Evolutionary conservation across 371 early-diverging fungal genomes (phyloP).

Genomic region (Lichtheimia corymbifera): DNA sequence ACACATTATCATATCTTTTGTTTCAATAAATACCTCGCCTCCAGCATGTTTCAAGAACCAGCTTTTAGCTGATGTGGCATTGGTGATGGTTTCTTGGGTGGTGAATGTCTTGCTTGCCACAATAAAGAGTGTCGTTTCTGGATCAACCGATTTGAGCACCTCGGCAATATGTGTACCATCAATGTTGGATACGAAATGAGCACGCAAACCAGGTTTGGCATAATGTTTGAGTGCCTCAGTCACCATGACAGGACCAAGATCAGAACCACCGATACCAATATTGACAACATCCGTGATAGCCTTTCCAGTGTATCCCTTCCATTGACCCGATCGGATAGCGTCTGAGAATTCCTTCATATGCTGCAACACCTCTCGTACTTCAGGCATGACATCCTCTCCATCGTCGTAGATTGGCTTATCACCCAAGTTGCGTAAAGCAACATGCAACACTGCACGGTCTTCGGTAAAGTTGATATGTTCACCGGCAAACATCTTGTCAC

Average conservation of each 20-base stretch:
- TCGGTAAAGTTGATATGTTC: conserved; percentile 98
- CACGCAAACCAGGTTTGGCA: conserved; percentile 71
- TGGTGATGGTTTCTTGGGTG: conserved; percentile 98
- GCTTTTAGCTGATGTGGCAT: conserved; percentile 90
- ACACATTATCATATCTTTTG: background rate
- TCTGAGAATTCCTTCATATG: conserved; percentile 91
- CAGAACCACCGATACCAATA: conserved; percentile 99
- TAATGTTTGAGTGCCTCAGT: conserved; percentile 96
- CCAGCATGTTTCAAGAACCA: conserved; percentile 90
- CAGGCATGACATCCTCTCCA: conserved; percentile 90
- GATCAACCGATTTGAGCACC: conserved; percentile 81
- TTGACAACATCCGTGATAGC: conserved; percentile 94
- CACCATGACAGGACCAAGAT: conserved; percentile 98
- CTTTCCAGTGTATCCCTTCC: conserved; percentile 96
- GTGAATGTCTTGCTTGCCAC: conserved; percentile 99
- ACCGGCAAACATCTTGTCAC: conserved; percentile 92
- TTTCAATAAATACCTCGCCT: conserved; percentile 61
- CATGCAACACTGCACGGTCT: conserved; percentile 95
- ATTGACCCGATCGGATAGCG: conserved; percentile 82
- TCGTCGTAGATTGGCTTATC: conserved; percentile 82
- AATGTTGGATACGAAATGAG: conserved; percentile 98
- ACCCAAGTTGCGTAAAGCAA: conserved; percentile 89
- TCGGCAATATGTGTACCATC: conserved; percentile 97
- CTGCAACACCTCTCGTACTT: conserved; percentile 89
- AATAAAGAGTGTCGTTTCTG: conserved; percentile 95